Percentiles rank a stretch among this genome's conserved stretches.
phyloP scores from a whole-genome alignment of 2,329 filamentous ascomycete genomes.

The Colletotrichum sp. region DNA sequence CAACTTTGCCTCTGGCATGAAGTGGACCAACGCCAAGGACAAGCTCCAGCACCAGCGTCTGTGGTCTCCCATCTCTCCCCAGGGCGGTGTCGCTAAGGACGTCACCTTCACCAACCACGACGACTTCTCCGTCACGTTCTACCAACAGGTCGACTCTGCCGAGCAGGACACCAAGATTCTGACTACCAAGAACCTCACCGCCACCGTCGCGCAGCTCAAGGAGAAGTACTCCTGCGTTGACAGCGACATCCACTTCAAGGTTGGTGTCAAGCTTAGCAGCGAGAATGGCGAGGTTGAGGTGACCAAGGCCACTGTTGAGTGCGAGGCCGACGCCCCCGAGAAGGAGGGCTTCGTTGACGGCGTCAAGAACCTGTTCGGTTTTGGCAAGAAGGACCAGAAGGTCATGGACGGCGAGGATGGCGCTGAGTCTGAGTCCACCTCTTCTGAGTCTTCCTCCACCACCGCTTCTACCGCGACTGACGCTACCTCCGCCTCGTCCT shows the following conservation, averaged over 20 bases:
- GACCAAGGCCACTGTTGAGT: slow-evolving; percentile 78
- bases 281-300: slow-evolving; percentile 84
- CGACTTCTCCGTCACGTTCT: slow-evolving; percentile 82
- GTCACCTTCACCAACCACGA: slow-evolving; percentile 81
- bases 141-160: slow-evolving; percentile 68
- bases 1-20: slow-evolving; percentile 75
- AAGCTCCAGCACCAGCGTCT: slow-evolving; percentile 81
- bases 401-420: slow-evolving; percentile 64
- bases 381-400: slow-evolving; percentile 89
- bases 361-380: slow-evolving; percentile 95
- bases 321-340: slow-evolving; percentile 75
- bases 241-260: slow-evolving; percentile 79
- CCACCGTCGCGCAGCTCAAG: slow-evolving; percentile 77
- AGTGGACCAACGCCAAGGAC: slow-evolving; percentile 72
- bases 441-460: slow-evolving; percentile 54
- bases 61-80: slow-evolving; percentile 77
- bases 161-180: slow-evolving; percentile 71
- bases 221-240: slow-evolving; percentile 79
- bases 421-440: slow-evolving; percentile 36
- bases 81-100: slow-evolving; percentile 81
- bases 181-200: slow-evolving; percentile 84
- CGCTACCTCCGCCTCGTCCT: slow-evolving; percentile 24
- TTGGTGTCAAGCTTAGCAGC: slow-evolving; percentile 74
- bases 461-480: slow-evolving; percentile 25
- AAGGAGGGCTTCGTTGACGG: slow-evolving; percentile 88